Evolutionary conservation across 257 asterid genomes (phyloP).

Genomic region (Marsdenia floribunda): DNA sequence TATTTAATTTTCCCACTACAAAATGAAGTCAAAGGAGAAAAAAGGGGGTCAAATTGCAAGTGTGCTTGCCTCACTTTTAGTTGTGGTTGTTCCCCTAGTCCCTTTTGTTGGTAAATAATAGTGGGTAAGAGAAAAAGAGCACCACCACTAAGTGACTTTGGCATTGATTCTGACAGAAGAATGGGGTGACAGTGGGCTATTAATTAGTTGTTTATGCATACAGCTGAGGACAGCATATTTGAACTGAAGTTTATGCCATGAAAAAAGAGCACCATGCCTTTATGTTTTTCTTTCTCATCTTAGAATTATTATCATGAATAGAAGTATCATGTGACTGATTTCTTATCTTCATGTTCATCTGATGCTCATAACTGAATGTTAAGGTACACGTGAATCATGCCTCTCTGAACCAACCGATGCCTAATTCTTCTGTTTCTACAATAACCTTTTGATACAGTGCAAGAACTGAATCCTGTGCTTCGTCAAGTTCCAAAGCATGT

Average conservation of each 20-base stretch:
- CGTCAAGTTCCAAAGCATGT: conserved; percentile 87
- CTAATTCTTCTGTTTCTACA: neutral
- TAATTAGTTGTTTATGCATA: conserved; percentile 6
- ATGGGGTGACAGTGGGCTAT: conserved; percentile 2
- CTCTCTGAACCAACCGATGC: neutral
- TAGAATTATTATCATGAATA: neutral
- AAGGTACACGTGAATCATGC: neutral
- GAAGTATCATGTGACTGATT: neutral
- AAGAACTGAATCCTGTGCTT: conserved; percentile 56
- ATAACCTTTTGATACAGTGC: conserved; percentile 30
- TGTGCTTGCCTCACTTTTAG: neutral
- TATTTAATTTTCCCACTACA: neutral
- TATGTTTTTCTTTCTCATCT: neutral
- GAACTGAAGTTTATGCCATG: conserved; percentile 1
- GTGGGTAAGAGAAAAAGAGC: neutral
- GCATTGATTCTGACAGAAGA: conserved; percentile 5
- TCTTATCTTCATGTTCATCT: neutral
- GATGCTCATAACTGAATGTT: neutral
- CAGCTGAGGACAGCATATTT: neutral
- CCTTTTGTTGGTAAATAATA: conserved; percentile 8
- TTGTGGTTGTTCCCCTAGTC: neutral
- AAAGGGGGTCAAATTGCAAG: neutral
- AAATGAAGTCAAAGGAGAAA: neutral
- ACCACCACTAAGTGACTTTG: conserved; percentile 8
- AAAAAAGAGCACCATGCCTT: neutral